Conservation (phyloP, 2,329 filamentous ascomycete species). For the Exophiala xenobiotica region DNA sequence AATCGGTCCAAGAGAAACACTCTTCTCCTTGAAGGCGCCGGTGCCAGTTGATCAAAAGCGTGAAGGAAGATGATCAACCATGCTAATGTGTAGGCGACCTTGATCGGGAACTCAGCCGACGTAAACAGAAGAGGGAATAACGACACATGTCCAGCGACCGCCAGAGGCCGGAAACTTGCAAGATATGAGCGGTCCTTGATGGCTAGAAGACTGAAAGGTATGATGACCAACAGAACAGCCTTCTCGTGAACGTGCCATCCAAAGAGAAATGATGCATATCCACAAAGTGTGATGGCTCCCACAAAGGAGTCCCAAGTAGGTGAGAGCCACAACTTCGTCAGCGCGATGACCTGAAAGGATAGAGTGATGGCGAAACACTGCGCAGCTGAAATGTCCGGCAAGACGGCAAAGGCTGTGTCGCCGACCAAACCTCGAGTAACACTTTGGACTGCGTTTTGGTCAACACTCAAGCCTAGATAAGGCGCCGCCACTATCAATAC, state of each 20-base stretch:
- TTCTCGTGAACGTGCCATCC: constrained; percentile 99
- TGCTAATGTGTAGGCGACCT: constrained; percentile 86
- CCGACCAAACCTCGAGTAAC: constrained; percentile 91
- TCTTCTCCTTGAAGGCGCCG: constrained; percentile 73
- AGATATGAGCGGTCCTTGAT: constrained; percentile 87
- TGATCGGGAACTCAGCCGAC: constrained; percentile 86
- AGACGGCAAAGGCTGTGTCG: constrained; percentile 88
- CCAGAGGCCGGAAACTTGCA: constrained; percentile 85
- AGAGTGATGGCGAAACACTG: constrained; percentile 81
- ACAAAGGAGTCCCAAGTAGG: constrained; percentile 89
- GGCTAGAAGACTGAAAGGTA: constrained; percentile 90
- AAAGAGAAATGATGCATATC: constrained; percentile 94
- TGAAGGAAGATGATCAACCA: constrained; percentile 87
- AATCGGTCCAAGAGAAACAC: constrained; percentile 91
- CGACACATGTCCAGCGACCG: constrained; percentile 90
- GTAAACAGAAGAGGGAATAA: constrained; percentile 94
- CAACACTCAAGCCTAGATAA: constrained; percentile 70
- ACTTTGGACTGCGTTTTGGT: constrained; percentile 74
- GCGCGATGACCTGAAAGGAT: constrained; percentile 72
- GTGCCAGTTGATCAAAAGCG: constrained; percentile 82
- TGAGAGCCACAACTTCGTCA: constrained; percentile 76
- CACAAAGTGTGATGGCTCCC: constrained; percentile 85
- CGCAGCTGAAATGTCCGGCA: constrained; percentile 79
- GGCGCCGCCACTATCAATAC: constrained; percentile 82
- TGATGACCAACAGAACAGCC: constrained; percentile 87